A percentile compares a stretch with the other conserved stretches of the same genome.
These are phyloP conservation scores for Penicillium concentricum DNA, from an alignment of 2,329 filamentous ascomycete species.

Conservation along the genomic window DNA sequence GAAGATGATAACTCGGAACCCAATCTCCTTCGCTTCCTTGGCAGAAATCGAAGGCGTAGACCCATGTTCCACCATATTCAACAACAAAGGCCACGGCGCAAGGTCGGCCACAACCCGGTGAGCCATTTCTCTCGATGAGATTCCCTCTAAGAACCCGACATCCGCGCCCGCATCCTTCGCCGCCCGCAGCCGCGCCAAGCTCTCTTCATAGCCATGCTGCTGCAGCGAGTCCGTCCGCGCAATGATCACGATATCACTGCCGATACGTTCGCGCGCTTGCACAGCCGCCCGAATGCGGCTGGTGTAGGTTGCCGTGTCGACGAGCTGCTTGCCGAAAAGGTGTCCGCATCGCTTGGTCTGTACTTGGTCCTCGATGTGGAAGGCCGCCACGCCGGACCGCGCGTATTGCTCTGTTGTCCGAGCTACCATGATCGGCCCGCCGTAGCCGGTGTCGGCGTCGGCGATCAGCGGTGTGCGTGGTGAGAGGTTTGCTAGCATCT, in stretches of 20 bases:
- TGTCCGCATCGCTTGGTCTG: constrained; percentile 45
- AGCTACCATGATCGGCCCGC: constrained; percentile 50
- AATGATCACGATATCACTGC: constrained; percentile 46
- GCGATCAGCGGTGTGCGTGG: constrained; percentile 52
- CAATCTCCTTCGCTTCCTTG: constrained; percentile 40
- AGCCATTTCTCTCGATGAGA: constrained; percentile 40
- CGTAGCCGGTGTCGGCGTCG: constrained; percentile 57
- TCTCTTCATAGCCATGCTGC: constrained; percentile 42
- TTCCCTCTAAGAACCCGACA: constrained; percentile 44
- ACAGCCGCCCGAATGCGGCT: constrained; percentile 41
- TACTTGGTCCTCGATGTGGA: constrained; percentile 60
- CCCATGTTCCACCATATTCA: constrained; percentile 49
- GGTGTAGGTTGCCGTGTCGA: constrained; percentile 34
- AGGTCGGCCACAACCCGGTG: constrained; percentile 36
- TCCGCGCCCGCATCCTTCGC: constrained; percentile 44
- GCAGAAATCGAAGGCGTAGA: constrained; percentile 41
- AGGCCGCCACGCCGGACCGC: constrained; percentile 54
- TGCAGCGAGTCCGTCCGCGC: constrained; percentile 44
- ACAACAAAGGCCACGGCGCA: constrained; percentile 39
- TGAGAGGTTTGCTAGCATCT: constrained; percentile 54
- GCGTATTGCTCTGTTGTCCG: constrained; percentile 53
- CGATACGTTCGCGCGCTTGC: constrained; percentile 32
- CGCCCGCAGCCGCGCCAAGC: constrained; percentile 38
- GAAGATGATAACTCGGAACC: constrained; percentile 46
- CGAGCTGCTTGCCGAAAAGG: constrained; percentile 41